Base-by-base conservation (phyloP, 352 stramenopile genomes). In the Plasmopara halstedii region DNA sequence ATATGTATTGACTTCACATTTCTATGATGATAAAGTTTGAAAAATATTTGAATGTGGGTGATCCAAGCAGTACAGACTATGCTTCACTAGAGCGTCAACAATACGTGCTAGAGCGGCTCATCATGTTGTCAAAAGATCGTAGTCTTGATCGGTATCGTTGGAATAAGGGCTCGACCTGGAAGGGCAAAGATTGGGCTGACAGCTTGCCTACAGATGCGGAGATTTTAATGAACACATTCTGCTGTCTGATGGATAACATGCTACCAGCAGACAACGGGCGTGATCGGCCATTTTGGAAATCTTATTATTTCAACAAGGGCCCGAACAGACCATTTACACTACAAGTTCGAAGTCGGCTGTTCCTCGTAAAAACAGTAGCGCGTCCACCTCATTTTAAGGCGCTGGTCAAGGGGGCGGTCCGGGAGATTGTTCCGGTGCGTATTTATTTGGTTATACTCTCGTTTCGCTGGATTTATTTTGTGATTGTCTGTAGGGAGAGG, bases 161-260 rank as follows among this genome's bases (percentile, higher is more conserved):
- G 81, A 70, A 88, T 58, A 89, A 83, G 45, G 81, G 81, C 14
- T 68, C 75, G 2, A 70, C 66, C 2, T 93, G 76, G 74, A 93
- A 93, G 71, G 71, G 81, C 29, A 93, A 93, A 53, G 70, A 86
- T 39, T 93, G 81, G 81, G 80, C 70, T 14, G 78, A 90, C 38
- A 72, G 53, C 42, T 47, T 93, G 40, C 81, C 81, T 22, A 81
- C 81, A 22, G 81, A 93, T 32, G 70, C 78, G 6, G 81, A 93
- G 52, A 87, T 93, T 48, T 41, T 93, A 15, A 89, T 93, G 78
- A 93, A 93, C 53, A 75, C 84, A 17, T 89, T 93, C 32, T 90
- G 78, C 56, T 89, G 78, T 50, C 77, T 93, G 67, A 75, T 93
- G 67, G 81, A 93, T 65, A 89, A 93, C 53, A 76, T 87, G 64